phyloP scores from a whole-genome alignment of 305 asterid genomes.

The Stenogyne calaminthoides region DNA sequence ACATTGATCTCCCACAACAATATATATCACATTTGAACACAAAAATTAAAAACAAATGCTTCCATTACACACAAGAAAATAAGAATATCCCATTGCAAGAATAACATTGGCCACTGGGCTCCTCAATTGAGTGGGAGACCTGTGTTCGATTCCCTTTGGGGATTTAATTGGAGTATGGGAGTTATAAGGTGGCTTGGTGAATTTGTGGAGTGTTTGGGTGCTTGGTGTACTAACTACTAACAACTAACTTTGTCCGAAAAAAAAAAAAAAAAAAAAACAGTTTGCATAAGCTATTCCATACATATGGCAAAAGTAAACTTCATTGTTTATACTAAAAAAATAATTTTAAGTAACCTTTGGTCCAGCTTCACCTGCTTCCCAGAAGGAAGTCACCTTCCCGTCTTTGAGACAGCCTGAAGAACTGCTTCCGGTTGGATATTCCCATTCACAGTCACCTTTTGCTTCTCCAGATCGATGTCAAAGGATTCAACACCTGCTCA shows the following conservation, averaged over 20 bases:
- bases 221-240: too few species aligned
- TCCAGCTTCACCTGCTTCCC: slow-evolving; percentile 58
- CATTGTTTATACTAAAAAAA: not conserved
- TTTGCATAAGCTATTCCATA: not conserved
- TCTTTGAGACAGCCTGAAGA: slow-evolving; percentile 73
- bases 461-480: slow-evolving; percentile 74
- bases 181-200: too few species aligned
- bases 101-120: too few species aligned
- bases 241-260: too few species aligned
- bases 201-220: too few species aligned
- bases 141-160: too few species aligned
- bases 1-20: not conserved
- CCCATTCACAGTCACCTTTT: slow-evolving; percentile 76
- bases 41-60: not conserved
- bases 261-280: too few species aligned
- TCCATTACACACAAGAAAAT: not conserved
- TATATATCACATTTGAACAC: too few species aligned
- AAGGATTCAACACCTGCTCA: slow-evolving; percentile 72
- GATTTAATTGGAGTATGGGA: too few species aligned
- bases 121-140: too few species aligned
- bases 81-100: slow-evolving; percentile 3
- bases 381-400: slow-evolving; percentile 73
- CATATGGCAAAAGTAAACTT: not conserved
- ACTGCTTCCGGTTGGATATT: slow-evolving; percentile 70
- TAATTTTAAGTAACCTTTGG: slow-evolving; percentile 32